Conservation (phyloP, 2,329 filamentous ascomycete genomes). For the Ceratocystiopsis brevicomis region DNA sequence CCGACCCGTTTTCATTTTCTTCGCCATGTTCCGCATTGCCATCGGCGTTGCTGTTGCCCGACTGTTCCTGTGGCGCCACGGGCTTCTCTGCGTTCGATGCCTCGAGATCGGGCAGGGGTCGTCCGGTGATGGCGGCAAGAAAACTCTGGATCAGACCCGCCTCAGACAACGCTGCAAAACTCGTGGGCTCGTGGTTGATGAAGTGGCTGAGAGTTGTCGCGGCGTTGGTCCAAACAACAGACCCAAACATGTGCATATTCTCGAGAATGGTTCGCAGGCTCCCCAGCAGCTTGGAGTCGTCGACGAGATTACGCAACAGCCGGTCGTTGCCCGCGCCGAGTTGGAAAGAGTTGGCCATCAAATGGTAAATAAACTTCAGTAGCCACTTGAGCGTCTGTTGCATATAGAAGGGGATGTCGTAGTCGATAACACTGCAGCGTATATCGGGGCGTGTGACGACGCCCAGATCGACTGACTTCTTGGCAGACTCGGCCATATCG, state of each 20-base stretch:
- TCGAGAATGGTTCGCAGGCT: constrained; percentile 68
- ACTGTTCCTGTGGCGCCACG: constrained; percentile 6
- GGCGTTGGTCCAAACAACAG: constrained; percentile 87
- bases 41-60: background rate
- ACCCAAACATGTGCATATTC: constrained; percentile 64
- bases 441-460: constrained; percentile 48
- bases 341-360: constrained; percentile 60
- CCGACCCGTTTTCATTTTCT: constrained; percentile 2
- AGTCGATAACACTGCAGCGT: constrained; percentile 75
- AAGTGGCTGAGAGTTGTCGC: constrained; percentile 87
- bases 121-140: constrained; percentile 58
- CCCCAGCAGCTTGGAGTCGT: constrained; percentile 67
- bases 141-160: constrained; percentile 77
- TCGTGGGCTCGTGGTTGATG: constrained; percentile 96
- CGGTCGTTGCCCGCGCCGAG: constrained; percentile 60
- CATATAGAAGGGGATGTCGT: constrained; percentile 79
- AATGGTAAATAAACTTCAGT: constrained; percentile 89
- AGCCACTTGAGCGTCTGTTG: constrained; percentile 87
- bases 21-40: background rate
- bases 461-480: constrained; percentile 45
- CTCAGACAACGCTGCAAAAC: constrained; percentile 88
- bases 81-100: constrained; percentile 8
- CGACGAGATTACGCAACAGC: constrained; percentile 77
- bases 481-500: constrained; percentile 54
- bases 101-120: constrained; percentile 19